These are phyloP conservation scores for Podaxis sp. DNA, from an alignment of 768 basidiomycete species.

Conservation along the genomic window DNA sequence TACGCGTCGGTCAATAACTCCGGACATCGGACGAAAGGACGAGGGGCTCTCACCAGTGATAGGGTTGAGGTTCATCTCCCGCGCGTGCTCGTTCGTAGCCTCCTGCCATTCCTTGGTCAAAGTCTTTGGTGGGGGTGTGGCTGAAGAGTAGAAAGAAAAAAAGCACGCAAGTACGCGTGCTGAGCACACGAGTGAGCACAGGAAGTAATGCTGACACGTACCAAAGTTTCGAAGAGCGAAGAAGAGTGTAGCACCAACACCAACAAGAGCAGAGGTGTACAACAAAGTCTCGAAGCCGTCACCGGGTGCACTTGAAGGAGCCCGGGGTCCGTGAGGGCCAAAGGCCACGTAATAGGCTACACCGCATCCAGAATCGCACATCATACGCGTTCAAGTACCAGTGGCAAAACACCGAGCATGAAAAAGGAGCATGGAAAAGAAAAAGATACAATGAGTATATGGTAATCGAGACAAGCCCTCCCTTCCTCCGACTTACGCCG, in stretches of 20 bases:
- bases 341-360: slow-evolving; percentile 97
- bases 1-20: background rate
- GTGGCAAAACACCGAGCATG: background rate
- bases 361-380: background rate
- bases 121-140: slow-evolving; percentile 72
- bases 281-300: slow-evolving; percentile 68
- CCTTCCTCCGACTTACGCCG: slow-evolving; percentile 10
- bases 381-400: background rate
- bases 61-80: slow-evolving; percentile 85
- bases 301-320: slow-evolving; percentile 74
- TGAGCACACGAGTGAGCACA: slow-evolving; percentile 1
- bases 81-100: slow-evolving; percentile 79
- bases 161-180: background rate
- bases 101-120: slow-evolving; percentile 94
- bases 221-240: slow-evolving; percentile 51
- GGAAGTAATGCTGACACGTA: slow-evolving; percentile 37
- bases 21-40: background rate
- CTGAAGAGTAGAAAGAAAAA: slow-evolving; percentile 35
- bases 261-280: slow-evolving; percentile 58
- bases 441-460: background rate
- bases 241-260: slow-evolving; percentile 55
- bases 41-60: slow-evolving; percentile 65
- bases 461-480: background rate
- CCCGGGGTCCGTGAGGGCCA: slow-evolving; percentile 93
- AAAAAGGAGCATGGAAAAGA: background rate